A percentile compares a stretch with the other conserved stretches of the same genome.
These are phyloP conservation scores for Polysphondylium violaceum DNA, from an alignment of 78 protist genomes.

Conservation along the genomic window DNA sequence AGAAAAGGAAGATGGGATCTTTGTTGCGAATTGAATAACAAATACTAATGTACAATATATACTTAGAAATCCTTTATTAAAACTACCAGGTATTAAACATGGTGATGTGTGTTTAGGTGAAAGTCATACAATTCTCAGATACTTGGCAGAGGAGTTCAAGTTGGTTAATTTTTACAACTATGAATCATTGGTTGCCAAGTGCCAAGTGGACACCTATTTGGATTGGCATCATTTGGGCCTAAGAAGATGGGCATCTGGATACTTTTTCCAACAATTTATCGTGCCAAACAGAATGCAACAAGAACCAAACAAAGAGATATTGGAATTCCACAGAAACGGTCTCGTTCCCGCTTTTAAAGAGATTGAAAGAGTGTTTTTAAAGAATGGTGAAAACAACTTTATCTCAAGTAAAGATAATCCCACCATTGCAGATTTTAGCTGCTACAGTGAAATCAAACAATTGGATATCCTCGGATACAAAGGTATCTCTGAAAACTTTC, in stretches of 20 bases:
- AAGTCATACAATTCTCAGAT: constrained; percentile 12
- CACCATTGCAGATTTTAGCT: constrained; percentile 35
- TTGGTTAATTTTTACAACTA: background rate
- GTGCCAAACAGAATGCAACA: background rate
- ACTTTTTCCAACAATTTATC: constrained; percentile 19
- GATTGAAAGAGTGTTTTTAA: constrained; percentile 15
- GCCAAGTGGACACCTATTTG: constrained; percentile 11
- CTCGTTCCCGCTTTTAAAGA: background rate
- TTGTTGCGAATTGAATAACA: background rate
- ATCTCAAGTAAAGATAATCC: background rate
- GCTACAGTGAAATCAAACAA: constrained; percentile 42
- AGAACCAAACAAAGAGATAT: background rate
- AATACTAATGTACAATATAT: background rate
- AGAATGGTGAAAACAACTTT: background rate
- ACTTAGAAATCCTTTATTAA: background rate
- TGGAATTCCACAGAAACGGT: background rate
- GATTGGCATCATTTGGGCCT: constrained; percentile 42
- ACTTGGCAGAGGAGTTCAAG: background rate
- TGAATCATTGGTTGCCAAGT: background rate
- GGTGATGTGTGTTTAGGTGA: background rate
- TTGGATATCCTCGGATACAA: background rate
- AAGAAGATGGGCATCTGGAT: background rate
- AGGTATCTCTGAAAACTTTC: background rate
- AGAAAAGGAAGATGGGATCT: background rate
- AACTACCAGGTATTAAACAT: constrained; percentile 11